Evolutionary conservation across 192 early-diverging fungal species (phyloP), one percentile per base, ranked within the genome.

Genomic region (Coemansia asiatica): DNA sequence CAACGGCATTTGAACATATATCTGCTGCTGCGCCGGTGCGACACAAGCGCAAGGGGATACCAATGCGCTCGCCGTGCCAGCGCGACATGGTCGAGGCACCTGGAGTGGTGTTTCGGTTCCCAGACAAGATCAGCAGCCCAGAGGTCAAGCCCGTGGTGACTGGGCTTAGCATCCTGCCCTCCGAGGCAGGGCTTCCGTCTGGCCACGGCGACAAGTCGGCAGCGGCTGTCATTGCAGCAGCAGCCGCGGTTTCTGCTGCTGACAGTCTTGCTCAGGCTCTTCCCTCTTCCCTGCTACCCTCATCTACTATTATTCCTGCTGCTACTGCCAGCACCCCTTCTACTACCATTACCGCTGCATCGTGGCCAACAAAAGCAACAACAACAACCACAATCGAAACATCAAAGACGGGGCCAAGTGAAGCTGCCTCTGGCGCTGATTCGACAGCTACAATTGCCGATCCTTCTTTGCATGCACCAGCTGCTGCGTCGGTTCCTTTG

Each of bases 31-130:
- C 63, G 28, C 64, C 72, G 12, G 61, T 51, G 16, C 73, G 74
- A n/a, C 62, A 72, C 74, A 78, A 77, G 63, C 65, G 82, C 46
- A 84, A 84, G 74, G 77, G 82, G 48, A 78, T 77, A 16, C 82
- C 82, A 33, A 72, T 59, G 57, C 74, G 82, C 27, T 79, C 76
- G 47, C 82, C 82, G 23, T 79, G 82, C 61, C 74, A 69, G 66
- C 69, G 77, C 13, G 82, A 84, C 67, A 72, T 76, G 74, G 61
- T 71, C 16, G 70, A 76, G 58, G 68, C 74, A 21, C 82, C 74
- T 0, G 82, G 82, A 22, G 82, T 84, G 6, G 74, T 80, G 54
- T 84, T 84, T 53, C 73, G 74, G 19, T 84, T 84, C 58, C 82
- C 82, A 10, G 74, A 76, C 74, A 75, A 76, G 74, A 75, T 82